Percentiles rank a stretch among this genome's conserved stretches.
phyloP scores from a whole-genome alignment of 2,329 filamentous ascomycete species.

The Penicillium sp. region DNA sequence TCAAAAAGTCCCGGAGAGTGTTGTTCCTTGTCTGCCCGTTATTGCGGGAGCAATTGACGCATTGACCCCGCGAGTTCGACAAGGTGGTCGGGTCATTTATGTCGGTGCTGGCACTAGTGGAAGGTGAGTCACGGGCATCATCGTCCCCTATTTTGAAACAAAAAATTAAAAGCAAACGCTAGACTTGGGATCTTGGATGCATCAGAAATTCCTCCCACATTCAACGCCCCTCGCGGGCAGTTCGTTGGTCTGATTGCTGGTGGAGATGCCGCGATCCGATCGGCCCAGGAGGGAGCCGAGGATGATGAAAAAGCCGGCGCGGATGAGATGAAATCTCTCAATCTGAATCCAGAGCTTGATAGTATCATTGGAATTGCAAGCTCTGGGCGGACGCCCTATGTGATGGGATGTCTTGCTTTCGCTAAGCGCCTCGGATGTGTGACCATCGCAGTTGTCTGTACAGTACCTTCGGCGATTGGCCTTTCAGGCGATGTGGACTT shows the following conservation, averaged over 20 bases:
- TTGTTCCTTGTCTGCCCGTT: conserved; percentile 31
- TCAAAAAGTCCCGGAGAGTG: conserved; percentile 30
- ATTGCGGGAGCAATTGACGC: conserved; percentile 38
- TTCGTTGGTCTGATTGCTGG: conserved; percentile 46
- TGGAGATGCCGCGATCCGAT: conserved; percentile 42
- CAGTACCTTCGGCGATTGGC: conserved; percentile 35
- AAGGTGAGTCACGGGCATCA: conserved; percentile 29
- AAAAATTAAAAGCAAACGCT: not conserved
- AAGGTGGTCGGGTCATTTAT: conserved; percentile 38
- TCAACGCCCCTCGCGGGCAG: conserved; percentile 39
- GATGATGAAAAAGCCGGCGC: conserved; percentile 35
- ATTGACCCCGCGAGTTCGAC: conserved; percentile 30
- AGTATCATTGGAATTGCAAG: conserved; percentile 46
- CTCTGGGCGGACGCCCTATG: conserved; percentile 46
- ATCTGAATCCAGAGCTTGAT: conserved; percentile 33
- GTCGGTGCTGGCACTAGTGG: conserved; percentile 48
- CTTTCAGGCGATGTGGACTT: conserved; percentile 27
- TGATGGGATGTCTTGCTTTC: conserved; percentile 39
- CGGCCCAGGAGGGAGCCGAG: conserved; percentile 45
- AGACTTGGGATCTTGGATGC: conserved; percentile 44
- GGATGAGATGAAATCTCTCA: conserved; percentile 30
- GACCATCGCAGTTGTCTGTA: conserved; percentile 42
- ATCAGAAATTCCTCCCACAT: conserved; percentile 46
- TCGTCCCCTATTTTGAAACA: not conserved
- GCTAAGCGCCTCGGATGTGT: conserved; percentile 37